A percentile compares a stretch with the other conserved stretches of the same genome.
These are phyloP conservation scores for Aristolochia contorta DNA, from an alignment of 164 flowering plant genomes.

Conservation along the genomic window DNA sequence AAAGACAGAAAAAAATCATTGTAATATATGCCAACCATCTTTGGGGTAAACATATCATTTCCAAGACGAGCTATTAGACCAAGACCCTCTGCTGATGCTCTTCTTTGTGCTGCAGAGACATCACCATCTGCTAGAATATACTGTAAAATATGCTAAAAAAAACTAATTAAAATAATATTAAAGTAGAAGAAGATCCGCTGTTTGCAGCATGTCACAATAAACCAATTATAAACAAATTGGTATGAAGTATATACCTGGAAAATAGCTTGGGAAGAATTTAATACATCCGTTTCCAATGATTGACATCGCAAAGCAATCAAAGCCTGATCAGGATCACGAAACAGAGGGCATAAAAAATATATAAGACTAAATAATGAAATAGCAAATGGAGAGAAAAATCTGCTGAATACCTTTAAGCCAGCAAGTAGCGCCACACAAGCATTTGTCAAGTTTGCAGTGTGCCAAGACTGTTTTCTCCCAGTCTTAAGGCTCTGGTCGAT, in stretches of 20 bases:
- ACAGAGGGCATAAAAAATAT: not conserved
- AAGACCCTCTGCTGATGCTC: slow-evolving; percentile 92
- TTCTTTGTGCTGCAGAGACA: slow-evolving; percentile 74
- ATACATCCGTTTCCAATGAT: slow-evolving; percentile 49
- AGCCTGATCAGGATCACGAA: slow-evolving; percentile 33
- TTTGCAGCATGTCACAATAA: not conserved
- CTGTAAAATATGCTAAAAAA: slow-evolving; percentile 26
- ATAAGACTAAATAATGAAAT: not conserved
- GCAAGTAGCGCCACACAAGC: slow-evolving; percentile 84
- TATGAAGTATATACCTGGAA: slow-evolving; percentile 52
- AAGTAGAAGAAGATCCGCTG: not conserved
- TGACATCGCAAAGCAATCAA: slow-evolving; percentile 63
- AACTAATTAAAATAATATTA: not conserved
- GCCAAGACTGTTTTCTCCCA: slow-evolving; percentile 84
- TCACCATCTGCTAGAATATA: slow-evolving; percentile 82
- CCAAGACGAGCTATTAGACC: slow-evolving; percentile 93
- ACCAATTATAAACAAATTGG: not conserved
- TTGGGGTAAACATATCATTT: slow-evolving; percentile 78
- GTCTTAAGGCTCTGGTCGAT: slow-evolving; percentile 77
- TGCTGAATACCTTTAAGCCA: slow-evolving; percentile 64
- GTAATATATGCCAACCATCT: slow-evolving; percentile 50
- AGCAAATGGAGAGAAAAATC: not conserved
- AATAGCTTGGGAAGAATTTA: slow-evolving; percentile 52
- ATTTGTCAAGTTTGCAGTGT: slow-evolving; percentile 60
- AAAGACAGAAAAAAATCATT: not conserved